Base-by-base conservation (phyloP, 768 basidiomycete genomes). In the Psilocybe cubensis region DNA sequence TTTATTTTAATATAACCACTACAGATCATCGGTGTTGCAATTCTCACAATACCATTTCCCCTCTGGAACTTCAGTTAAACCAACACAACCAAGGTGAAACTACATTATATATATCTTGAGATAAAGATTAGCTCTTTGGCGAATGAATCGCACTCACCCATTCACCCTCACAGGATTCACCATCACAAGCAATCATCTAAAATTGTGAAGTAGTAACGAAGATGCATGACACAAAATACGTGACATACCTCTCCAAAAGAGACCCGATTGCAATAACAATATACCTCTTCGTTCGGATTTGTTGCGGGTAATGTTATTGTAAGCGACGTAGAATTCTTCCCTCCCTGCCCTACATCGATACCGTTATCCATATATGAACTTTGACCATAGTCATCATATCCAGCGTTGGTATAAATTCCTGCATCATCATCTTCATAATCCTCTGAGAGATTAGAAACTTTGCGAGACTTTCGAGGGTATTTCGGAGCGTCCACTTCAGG, bases 101-200 rank as follows among this genome's bases (percentile, higher is more conserved):
- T 93, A n/a, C n/a, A n/a, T n/a, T n/a, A n/a, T n/a, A n/a, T n/a
- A n/a, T n/a, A n/a, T n/a, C n/a, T 38, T 4, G 35, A 38, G n/a
- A 38, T 10, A 38, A 17, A 38, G 12, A 12, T 14, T 17, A 38
- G 35, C 5, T 38, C 4, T 38, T 38, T 14, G 4, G 8, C 14
- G 12, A 38, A 50, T 50, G 44, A 10, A 7, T n/a, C 21, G 24
- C 23, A 79, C 90, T 69, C 65, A 90, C 94, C 94, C 94, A 96
- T 86, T 94, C 91, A 35, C 78, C 76, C 61, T 81, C 75, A 69
- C 94, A 96, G 14, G 78, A 74, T 41, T 77, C 73, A 61, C 83
- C 82, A 67, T 96, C 94, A 66, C 94, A 96, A 14, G 79, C 94
- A 59, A 96, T 87, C 94, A 96, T 94, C 89, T 91, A 58, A 23